Conservation (phyloP, 345 rosid species). For the Carallia pectinifolia region DNA sequence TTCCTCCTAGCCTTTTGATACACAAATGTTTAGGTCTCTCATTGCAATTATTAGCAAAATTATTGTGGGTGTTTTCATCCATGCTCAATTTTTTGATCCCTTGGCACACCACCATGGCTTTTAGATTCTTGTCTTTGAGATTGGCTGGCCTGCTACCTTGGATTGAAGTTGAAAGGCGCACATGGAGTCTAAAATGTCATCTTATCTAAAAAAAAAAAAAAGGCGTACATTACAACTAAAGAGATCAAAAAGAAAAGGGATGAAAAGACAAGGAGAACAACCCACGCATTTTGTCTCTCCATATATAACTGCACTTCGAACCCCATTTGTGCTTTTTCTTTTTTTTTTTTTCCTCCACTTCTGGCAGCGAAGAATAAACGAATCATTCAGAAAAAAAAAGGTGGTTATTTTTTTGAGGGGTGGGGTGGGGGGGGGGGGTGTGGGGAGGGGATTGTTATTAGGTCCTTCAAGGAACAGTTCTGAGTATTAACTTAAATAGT, state of each 20-base stretch:
- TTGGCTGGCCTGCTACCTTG: not conserved
- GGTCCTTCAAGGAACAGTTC: too few relatives aligned
- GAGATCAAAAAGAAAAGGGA: not conserved
- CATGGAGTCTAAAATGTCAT: not conserved
- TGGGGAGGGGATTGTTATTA: too few relatives aligned
- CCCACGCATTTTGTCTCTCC: not conserved
- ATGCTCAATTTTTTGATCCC: not conserved
- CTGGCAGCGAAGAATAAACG: constrained; percentile 5
- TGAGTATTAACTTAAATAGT: too few relatives aligned
- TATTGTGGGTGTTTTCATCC: not conserved
- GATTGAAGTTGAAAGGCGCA: constrained; percentile 20
- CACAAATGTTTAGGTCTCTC: too few relatives aligned
- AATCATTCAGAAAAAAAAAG: not conserved
- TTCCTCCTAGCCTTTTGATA: too few relatives aligned
- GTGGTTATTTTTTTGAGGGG: too few relatives aligned
- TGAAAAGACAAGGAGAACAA: not conserved
- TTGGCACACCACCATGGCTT: not conserved
- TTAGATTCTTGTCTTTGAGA: not conserved
- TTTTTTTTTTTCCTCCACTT: not conserved
- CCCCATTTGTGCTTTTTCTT: too few relatives aligned
- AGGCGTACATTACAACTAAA: not conserved
- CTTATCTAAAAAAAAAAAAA: not conserved
- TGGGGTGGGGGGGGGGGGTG: too few relatives aligned
- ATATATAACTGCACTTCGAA: not conserved
- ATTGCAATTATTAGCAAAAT: not conserved